phyloP scores from a whole-genome alignment of 495 filamentous ascomycete species.

The Neurospora tetraspora region DNA sequence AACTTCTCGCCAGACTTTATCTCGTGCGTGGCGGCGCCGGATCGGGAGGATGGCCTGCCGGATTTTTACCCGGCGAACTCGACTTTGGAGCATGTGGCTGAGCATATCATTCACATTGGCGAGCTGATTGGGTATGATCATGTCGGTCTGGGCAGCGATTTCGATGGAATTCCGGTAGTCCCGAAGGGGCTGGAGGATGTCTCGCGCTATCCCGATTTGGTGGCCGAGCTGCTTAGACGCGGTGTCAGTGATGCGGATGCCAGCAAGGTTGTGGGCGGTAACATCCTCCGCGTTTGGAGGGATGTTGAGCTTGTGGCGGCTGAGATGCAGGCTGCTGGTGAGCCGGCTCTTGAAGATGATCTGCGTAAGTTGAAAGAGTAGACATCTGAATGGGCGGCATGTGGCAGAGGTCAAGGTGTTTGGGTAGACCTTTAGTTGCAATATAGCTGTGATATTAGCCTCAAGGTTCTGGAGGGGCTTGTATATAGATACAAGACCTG shows the following conservation, averaged over 20 bases:
- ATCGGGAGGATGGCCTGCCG: slow-evolving; percentile 48
- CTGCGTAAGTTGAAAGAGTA: slow-evolving; percentile 7
- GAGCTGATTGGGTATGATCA: slow-evolving; percentile 60
- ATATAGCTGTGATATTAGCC: not conserved
- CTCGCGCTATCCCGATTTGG: slow-evolving; percentile 69
- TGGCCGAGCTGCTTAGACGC: slow-evolving; percentile 58
- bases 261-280: slow-evolving; percentile 58
- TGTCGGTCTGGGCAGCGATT: slow-evolving; percentile 68
- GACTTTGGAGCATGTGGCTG: slow-evolving; percentile 68
- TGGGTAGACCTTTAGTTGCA: not conserved
- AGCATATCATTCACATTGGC: slow-evolving; percentile 65
- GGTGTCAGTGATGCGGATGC: slow-evolving; percentile 61
- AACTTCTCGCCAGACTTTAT: slow-evolving; percentile 76
- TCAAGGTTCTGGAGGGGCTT: not conserved
- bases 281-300: slow-evolving; percentile 66
- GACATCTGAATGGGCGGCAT: not conserved
- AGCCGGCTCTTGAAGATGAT: slow-evolving; percentile 54
- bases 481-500: not conserved
- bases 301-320: slow-evolving; percentile 57
- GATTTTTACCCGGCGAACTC: slow-evolving; percentile 51
- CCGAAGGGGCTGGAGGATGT: slow-evolving; percentile 68
- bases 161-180: slow-evolving; percentile 51
- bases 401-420: not conserved
- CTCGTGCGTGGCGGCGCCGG: slow-evolving; percentile 45
- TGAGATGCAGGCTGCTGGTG: slow-evolving; percentile 50